Base-by-base conservation (phyloP, 2,329 filamentous ascomycete species). In the Pyricularia grisea region DNA sequence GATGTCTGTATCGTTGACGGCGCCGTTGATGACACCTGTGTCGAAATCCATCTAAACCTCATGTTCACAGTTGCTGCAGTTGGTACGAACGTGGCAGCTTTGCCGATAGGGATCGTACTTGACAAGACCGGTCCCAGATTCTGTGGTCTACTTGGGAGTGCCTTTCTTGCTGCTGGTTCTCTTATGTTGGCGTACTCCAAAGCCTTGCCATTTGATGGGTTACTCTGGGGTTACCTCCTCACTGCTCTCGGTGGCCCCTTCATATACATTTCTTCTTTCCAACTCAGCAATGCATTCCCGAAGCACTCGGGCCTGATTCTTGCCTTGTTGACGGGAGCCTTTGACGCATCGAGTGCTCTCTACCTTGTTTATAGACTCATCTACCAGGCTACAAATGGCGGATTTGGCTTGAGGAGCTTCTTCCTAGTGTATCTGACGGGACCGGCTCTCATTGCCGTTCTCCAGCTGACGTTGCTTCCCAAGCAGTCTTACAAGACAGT, bases 61-160 rank as follows among this genome's bases (percentile, higher is more conserved):
- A 97, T 97, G 92, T 97, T 97, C 82, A 96, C 93, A 6, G 86
- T 93, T 60, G 93, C 93, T 14, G 93, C 93, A 17, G 93, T 97
- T 11, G 91, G 87, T 7, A 96, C 93, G 58, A 97, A 97, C 74
- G 90, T 97, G 14, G 92, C 89, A 60, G 93, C 94, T 14, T 83
- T 97, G 7, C 92, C 93, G 2, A 88, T 97, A 12, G 94, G 94
- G 65, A 92, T 92, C 2, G 90, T 97, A 64, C 85, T 97, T 27
- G 94, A 97, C 79, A 85, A 88, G 71, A 94, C 87, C 75, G 94
- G 94, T 1, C 94, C 94, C 17, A 86, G 91, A 69, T 84, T 92
- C 4, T 91, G 91, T 74, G 90, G 92, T 3, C 82, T 93, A 27
- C 84, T 90, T 69, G 93, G 91, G 67, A 88, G 88, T 70, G 71